These are phyloP conservation scores for Davidsoniella neocaledoniae DNA, from an alignment of 2,329 filamentous ascomycete species.

Conservation along the genomic window DNA sequence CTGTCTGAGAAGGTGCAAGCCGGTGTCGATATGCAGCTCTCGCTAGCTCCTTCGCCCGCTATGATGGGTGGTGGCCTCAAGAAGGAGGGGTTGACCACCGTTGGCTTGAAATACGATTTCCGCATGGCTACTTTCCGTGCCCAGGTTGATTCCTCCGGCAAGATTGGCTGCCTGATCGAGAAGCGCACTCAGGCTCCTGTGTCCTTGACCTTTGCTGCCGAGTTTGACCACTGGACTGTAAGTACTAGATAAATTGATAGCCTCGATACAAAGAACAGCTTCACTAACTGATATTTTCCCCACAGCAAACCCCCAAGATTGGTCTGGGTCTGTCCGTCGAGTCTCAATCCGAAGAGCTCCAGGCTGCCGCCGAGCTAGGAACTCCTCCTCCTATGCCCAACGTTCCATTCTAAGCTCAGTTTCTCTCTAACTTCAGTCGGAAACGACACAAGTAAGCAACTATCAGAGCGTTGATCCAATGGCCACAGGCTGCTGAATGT, in stretches of 20 bases:
- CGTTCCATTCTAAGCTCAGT: conserved; percentile 44
- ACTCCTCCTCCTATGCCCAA: conserved; percentile 34
- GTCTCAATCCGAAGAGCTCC: conserved; percentile 66
- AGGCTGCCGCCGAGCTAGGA: conserved; percentile 62
- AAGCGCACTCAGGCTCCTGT: conserved; percentile 90
- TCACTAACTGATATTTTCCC: conserved; percentile 5
- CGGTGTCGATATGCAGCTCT: conserved; percentile 84
- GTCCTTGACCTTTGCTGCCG: conserved; percentile 84
- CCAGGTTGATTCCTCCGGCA: conserved; percentile 88
- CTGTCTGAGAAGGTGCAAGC: conserved; percentile 92
- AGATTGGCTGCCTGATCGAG: conserved; percentile 81
- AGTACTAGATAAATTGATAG: conserved; percentile 21
- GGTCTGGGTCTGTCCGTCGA: conserved; percentile 89
- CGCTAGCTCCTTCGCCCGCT: conserved; percentile 49
- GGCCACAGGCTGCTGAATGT: neutral
- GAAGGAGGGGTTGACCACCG: conserved; percentile 78
- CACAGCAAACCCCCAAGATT: conserved; percentile 82
- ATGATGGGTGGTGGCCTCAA: conserved; percentile 60
- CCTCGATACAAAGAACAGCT: conserved; percentile 14
- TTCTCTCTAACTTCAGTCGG: neutral
- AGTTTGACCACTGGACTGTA: conserved; percentile 93
- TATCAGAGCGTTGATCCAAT: no score
- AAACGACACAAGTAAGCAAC: no score
- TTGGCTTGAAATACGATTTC: conserved; percentile 98
- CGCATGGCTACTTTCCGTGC: conserved; percentile 87